Base-by-base conservation (phyloP, 768 basidiomycete species). In the Boletus rubescentipes region DNA sequence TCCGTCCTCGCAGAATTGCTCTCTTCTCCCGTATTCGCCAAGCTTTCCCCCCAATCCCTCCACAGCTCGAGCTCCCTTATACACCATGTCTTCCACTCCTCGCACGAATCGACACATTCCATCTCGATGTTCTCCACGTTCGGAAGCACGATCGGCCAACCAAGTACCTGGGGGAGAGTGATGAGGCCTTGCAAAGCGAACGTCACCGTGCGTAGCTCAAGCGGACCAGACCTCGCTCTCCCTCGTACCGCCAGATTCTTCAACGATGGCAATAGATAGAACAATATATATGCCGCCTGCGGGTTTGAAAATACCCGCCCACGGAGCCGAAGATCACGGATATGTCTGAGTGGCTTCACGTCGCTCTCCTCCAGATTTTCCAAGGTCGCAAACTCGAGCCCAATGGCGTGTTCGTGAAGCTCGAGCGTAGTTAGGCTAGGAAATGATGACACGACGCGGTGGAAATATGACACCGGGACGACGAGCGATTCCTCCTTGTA, bases 341-440 rank as follows among this genome's bases (percentile, higher is more conserved):
- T 18, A 2, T 55, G 55, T 16, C 26, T 16, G 46, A 66, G 48
- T 16, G 61, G 53, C 30, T 12, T 26, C 31, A 66, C 0, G 1
- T 46, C 43, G 14, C 5, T 39, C 29, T 4, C 55, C 10, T 46
- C 45, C 32, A 66, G 46, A 29, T 18, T 39, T 14, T 49, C 48
- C 37, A 50, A 5, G 5, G 41, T 43, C 21, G 10, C 48, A 31
- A 40, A 48, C 31, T 64, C 57, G 49, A 60, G 44, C 18, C 29
- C 58, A 1, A 59, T 45, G 23, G 53, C 55, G 37, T 57, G 53
- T 2, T 50, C 64, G 21, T 44, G 53, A 8, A 65, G 46, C 45
- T 63, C 64, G 29, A 65, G 64, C n/a, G 37, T 45, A 14, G 43
- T 57, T 23, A 65, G 34, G 23, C 35, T 63, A 6, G 63, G 63